Base-by-base conservation (phyloP, 2,329 filamentous ascomycete species). In the Nemania sp. region DNA sequence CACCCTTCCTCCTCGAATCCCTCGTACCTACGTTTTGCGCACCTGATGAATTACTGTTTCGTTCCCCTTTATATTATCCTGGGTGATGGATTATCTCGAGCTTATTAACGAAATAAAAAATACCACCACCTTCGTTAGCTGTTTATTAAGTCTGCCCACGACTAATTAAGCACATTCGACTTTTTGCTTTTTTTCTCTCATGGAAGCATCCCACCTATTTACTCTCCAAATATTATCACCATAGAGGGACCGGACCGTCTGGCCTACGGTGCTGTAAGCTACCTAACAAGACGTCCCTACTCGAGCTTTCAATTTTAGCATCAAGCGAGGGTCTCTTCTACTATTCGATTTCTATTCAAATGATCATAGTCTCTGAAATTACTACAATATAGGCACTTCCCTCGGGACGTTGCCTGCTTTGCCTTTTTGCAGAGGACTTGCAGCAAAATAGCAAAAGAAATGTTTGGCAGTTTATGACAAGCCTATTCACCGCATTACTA, bases 1-100 rank as follows among this genome's bases (percentile, higher is more conserved):
- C 70, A 74, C 64, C 64, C 70, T 70, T 70, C 64, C 63, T 64
- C 69, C 70, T 73, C 45, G 65, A 55, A 62, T 73, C 68, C 70
- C 70, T 68, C 68, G 38, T 73, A 66, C 68, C 32, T 73, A 66
- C 59, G 47, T 73, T 72, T 63, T 62, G 64, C 58, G 54, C 55
- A 58, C 45, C 66, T 52, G 26, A 26, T 47, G 62, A 65, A 60
- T 49, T 52, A 52, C 65, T 61, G 4, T 41, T 69, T 71, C 52
- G 53, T 59, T 58, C 65, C 59, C 66, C 54, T 54, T 60, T 47
- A 64, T 47, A 64, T 51, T 29, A 47, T 56, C 32, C 27, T 26
- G 29, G 38, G 5, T 54, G 11, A 15, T 62, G 8, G n/a, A 55
- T 35, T 54, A 59, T 41, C 56, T 29, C 54, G 47, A 47, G 41